These are phyloP conservation scores for Salvia hispanica DNA, from an alignment of 257 asterid genomes.

Conservation along the genomic window DNA sequence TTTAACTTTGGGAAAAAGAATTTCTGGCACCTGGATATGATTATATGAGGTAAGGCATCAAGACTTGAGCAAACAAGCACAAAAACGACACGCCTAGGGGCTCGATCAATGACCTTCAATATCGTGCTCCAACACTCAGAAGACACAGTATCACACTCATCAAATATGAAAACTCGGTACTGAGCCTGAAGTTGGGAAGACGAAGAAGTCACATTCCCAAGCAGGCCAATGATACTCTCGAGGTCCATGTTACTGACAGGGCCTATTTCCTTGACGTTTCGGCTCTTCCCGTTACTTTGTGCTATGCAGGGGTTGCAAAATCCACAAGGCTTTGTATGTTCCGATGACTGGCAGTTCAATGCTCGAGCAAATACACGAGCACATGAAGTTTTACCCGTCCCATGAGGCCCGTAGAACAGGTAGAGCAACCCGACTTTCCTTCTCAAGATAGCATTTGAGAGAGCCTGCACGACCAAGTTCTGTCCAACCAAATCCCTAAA, in stretches of 20 bases:
- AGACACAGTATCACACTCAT: slow-evolving; percentile 76
- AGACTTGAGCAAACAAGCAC: slow-evolving; percentile 83
- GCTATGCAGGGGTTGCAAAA: slow-evolving; percentile 68
- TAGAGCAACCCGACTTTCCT: slow-evolving; percentile 82
- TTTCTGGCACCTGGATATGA: slow-evolving; percentile 96
- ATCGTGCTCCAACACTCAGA: slow-evolving; percentile 85
- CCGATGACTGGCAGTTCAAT: slow-evolving; percentile 76
- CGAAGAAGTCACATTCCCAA: slow-evolving; percentile 45
- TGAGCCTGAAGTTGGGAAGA: slow-evolving; percentile 58
- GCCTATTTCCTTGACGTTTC: slow-evolving; percentile 73
- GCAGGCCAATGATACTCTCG: slow-evolving; percentile 59
- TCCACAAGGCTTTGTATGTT: slow-evolving; percentile 88
- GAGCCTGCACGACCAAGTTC: slow-evolving; percentile 83
- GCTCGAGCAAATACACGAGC: slow-evolving; percentile 89
- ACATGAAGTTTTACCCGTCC: slow-evolving; percentile 93
- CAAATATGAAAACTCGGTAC: slow-evolving; percentile 74
- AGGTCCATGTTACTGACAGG: slow-evolving; percentile 67
- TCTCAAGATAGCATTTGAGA: slow-evolving; percentile 70
- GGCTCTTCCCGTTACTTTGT: slow-evolving; percentile 60
- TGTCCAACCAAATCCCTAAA: slow-evolving; percentile 92
- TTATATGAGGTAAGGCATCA: slow-evolving; percentile 82
- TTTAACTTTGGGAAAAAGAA: slow-evolving; percentile 92
- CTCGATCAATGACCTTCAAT: slow-evolving; percentile 77
- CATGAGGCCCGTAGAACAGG: slow-evolving; percentile 90
- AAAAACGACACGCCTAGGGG: slow-evolving; percentile 88